Percentiles rank a stretch among this genome's conserved stretches.
These are phyloP conservation scores for Dactylellina parvicollis DNA, from an alignment of 2,329 filamentous ascomycete species.

Conservation along the genomic window DNA sequence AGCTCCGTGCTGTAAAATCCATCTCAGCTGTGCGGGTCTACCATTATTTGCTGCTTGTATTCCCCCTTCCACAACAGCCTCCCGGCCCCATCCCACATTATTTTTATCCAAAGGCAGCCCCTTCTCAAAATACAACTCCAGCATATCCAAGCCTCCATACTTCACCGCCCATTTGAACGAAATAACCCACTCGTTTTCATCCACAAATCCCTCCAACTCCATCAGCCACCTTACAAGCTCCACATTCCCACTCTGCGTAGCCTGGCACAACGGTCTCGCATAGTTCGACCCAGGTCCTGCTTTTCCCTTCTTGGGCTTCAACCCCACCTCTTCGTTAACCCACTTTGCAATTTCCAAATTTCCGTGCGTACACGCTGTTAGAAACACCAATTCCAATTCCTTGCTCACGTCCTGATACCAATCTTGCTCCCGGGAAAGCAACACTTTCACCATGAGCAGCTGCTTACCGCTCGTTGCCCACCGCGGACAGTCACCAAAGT, in stretches of 20 bases:
- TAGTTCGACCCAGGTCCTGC: slow-evolving; percentile 7
- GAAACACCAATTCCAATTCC: slow-evolving; percentile 21
- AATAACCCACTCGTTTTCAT: neutral
- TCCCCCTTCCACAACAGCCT: neutral
- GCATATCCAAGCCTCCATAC: slow-evolving; percentile 32
- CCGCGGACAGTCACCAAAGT: slow-evolving; percentile 16
- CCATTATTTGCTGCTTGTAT: slow-evolving; percentile 13
- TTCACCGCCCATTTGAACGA: slow-evolving; percentile 37
- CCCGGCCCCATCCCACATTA: neutral
- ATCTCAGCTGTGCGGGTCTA: slow-evolving; percentile 15
- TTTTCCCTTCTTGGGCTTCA: neutral
- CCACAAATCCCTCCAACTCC: neutral
- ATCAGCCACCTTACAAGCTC: slow-evolving; percentile 26
- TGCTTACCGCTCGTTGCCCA: slow-evolving; percentile 14
- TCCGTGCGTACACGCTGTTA: slow-evolving; percentile 28
- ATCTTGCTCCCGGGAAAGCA: neutral
- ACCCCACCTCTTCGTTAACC: slow-evolving; percentile 6
- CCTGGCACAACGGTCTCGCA: slow-evolving; percentile 16
- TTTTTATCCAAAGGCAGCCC: slow-evolving; percentile 14
- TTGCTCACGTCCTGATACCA: slow-evolving; percentile 3
- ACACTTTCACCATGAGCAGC: slow-evolving; percentile 2
- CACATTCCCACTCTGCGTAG: slow-evolving; percentile 41
- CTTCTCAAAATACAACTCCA: slow-evolving; percentile 31
- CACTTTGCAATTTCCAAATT: slow-evolving; percentile 18
- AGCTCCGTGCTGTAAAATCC: slow-evolving; percentile 14